A percentile compares a stretch with the other conserved stretches of the same genome.
phyloP scores from a whole-genome alignment of 164 flowering plant species.

The Akebia trifoliata region DNA sequence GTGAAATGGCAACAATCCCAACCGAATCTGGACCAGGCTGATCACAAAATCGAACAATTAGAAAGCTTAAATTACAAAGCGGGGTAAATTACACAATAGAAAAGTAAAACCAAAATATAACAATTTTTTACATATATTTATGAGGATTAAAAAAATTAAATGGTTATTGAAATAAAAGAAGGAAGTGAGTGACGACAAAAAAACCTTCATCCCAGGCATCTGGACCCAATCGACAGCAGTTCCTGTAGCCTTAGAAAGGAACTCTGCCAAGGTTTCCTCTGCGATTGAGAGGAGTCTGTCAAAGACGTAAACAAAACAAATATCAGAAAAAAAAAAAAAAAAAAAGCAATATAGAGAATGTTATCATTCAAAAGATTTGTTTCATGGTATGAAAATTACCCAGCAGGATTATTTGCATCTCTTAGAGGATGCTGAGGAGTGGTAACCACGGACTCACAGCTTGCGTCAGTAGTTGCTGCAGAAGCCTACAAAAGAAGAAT shows the following conservation, averaged over 20 bases:
- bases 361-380: no score
- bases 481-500: no score
- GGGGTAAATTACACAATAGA: no score
- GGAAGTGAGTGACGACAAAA: neutral
- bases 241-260: slow-evolving; percentile 90
- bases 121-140: neutral
- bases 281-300: slow-evolving; percentile 73
- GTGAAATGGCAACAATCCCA: slow-evolving; percentile 79
- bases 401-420: slow-evolving; percentile 78
- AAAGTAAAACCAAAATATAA: neutral
- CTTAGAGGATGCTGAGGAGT: slow-evolving; percentile 53
- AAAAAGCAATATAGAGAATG: no score
- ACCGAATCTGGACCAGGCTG: slow-evolving; percentile 96
- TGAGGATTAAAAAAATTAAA: neutral
- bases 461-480: slow-evolving; percentile 49
- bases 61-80: neutral
- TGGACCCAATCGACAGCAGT: slow-evolving; percentile 94
- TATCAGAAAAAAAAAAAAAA: neutral
- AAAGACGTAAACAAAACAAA: neutral
- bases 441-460: slow-evolving; percentile 70
- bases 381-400: no score
- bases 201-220: slow-evolving; percentile 94
- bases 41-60: slow-evolving; percentile 7
- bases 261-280: slow-evolving; percentile 84
- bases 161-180: neutral